Evolutionary conservation across 176 grass and related monocot species (phyloP), one percentile per base, ranked within the genome.

Genomic region (Aegilops speltoides): DNA sequence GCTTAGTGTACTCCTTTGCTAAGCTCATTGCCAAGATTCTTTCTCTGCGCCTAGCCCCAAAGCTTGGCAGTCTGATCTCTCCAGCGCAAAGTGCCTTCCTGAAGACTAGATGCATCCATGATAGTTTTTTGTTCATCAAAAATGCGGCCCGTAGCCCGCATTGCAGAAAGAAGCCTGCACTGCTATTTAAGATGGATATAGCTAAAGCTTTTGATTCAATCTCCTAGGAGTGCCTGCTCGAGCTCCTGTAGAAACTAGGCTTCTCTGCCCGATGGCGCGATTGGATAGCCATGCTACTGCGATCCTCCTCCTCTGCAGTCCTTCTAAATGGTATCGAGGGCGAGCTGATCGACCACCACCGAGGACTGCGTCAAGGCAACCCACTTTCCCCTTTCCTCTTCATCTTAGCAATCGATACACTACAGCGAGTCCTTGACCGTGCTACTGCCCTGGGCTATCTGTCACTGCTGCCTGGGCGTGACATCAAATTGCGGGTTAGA

Each of bases 391-490:
- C 52, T 4, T 19, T 56, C 16, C 15, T 56, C 0, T 56, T 56
- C 52, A 56, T 56, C 52, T 4, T 56, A 4, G 52, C 52, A 0
- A 56, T 56, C 6, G 52, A 56, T 6, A 16, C 17, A 0, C 4
- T 56, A 15, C 52, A 56, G 6, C 17, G 20, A 2, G 20, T 60
- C 1, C 57, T 60, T 2, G 0, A 3, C 7, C 57, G 2, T 8
- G 57, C 8, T 7, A 9, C 57, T 8, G 7, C 2, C 20, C 1
- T 60, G 6, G 57, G 57, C 0, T 20, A 8, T 7, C 57, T 23
- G 1, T 3, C 57, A 0, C 57, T 2, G 0, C 20, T 60, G 0
- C 57, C 20, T 0, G 2, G 20, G 2, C 6, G 0, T 0, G 20
- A 60, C 6, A 22, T 9, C 6, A 60, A 22, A 19, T 20, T 60